Base-by-base conservation (phyloP, 768 basidiomycete genomes). In the Dendrothele bispora region DNA sequence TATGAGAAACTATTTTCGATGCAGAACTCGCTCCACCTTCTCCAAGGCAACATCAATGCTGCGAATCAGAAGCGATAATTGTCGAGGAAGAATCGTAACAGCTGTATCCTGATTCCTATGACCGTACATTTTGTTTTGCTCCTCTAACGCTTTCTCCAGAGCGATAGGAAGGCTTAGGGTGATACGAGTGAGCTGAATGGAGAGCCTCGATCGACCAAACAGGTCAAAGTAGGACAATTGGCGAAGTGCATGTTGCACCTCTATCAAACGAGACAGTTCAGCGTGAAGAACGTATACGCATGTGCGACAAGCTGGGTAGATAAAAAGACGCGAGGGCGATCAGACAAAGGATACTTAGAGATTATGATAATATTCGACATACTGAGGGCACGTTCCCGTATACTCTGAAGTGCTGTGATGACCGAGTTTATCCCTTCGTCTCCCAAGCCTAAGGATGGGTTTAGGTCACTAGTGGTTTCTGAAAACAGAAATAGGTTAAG, bases 391-490 rank as follows among this genome's bases (percentile, higher is more conserved):
- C 86, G 81, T 59, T 86, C 83, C 11, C 91, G 82, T 30, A 93
- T 78, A 22, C 78, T 67, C 57, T 84, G 75, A 29, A 94, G 75
- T 8, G 84, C 79, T 10, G 77, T 66, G 12, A 92, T 75, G n/a
- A 94, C 77, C 15, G 82, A 78, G 48, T 90, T 77, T 54, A 93
- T 87, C 20, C 85, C 82, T 1, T 91, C 91, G 39, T 92, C 85
- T 17, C 85, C 83, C 26, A 93, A 71, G 39, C 78, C 81, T 20
- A 94, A 73, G 2, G 86, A 80, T 3, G 89, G 88, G 55, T 89
- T 91, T 54, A 90, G 76, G 49, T 91, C 85, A 58, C 88, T 86
- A 46, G 91, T 75, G 5, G 88, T 82, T 54, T 78, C 89, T 91
- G 57, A 1, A 50, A 27, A 44, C 21, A 37, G 11, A 15, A 15